Evolutionary conservation across 78 protist genomes (phyloP), one percentile per base, ranked within the genome.

Genomic region (Kipferlia bialata): DNA sequence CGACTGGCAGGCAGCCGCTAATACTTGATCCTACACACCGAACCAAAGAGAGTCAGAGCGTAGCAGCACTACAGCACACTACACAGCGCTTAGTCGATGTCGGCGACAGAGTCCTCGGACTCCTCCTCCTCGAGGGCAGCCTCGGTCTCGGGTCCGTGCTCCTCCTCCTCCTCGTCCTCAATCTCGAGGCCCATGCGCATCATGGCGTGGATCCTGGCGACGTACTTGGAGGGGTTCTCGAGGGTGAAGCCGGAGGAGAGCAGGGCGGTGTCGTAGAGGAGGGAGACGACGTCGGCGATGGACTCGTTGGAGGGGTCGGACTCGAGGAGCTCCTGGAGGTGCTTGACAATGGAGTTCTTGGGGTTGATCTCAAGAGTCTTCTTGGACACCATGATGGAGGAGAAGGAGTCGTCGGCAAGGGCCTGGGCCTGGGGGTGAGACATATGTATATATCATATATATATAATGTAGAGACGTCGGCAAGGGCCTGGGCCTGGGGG

Each of bases 401-500:
- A 74, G 93, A 91, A 88, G 75, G 89, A 69, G 51, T 64, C 32
- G 81, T 96, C 97, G 66, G 94, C 91, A 31, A 92, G 91, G 13
- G 98, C 97, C 86, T 96, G 98, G 29, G 94, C 93, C n/a, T n/a
- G n/a, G n/a, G n/a, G n/a, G n/a, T n/a, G n/a, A n/a, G n/a, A n/a
- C n/a, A n/a, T n/a, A n/a, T n/a, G n/a, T n/a, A n/a, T n/a, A n/a
- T n/a, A n/a, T n/a, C n/a, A n/a, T n/a, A n/a, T n/a, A n/a, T n/a
- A n/a, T n/a, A n/a, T n/a, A n/a, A n/a, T n/a, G n/a, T n/a, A n/a
- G 89, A 69, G 51, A 60, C 32, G 81, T 96, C 97, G 66, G 94
- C 91, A 31, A 92, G 91, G 13, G 98, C 97, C 86, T 96, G 98
- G 29, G 94, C 93, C n/a, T n/a, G n/a, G n/a, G n/a, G n/a, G n/a